These are phyloP conservation scores for Allantophomopsis cytisporea DNA, from an alignment of 2,329 filamentous ascomycete species.

Conservation along the genomic window DNA sequence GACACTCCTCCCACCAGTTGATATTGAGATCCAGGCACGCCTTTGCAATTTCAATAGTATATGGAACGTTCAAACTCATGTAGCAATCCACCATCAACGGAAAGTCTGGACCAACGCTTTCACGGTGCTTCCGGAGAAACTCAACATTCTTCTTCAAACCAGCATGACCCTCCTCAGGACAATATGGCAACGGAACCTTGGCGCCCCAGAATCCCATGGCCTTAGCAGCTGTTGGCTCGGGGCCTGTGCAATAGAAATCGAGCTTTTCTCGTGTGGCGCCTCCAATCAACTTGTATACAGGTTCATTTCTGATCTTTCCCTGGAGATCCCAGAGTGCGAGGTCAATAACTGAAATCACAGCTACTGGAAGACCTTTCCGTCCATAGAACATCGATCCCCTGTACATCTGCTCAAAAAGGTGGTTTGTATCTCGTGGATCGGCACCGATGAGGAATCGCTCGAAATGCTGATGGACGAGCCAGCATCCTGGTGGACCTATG, in stretches of 20 bases:
- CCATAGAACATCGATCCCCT: slow-evolving; percentile 93
- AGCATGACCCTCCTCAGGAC: slow-evolving; percentile 71
- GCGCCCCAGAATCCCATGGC: slow-evolving; percentile 81
- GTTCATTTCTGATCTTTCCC: slow-evolving; percentile 83
- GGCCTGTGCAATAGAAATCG: slow-evolving; percentile 91
- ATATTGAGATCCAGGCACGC: slow-evolving; percentile 73
- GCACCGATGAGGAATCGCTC: slow-evolving; percentile 81
- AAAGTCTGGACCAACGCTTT: slow-evolving; percentile 77
- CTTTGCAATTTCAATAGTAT: slow-evolving; percentile 84
- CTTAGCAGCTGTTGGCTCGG: slow-evolving; percentile 68
- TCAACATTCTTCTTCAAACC: slow-evolving; percentile 83
- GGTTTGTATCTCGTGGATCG: slow-evolving; percentile 82
- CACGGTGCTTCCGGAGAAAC: slow-evolving; percentile 74
- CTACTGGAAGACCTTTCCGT: slow-evolving; percentile 78
- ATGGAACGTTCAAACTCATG: slow-evolving; percentile 87
- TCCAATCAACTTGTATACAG: slow-evolving; percentile 88
- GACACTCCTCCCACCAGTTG: slow-evolving; percentile 95
- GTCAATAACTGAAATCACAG: slow-evolving; percentile 89
- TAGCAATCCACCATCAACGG: slow-evolving; percentile 94
- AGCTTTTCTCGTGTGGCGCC: slow-evolving; percentile 75
- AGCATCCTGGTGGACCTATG: slow-evolving; percentile 73
- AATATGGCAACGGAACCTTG: slow-evolving; percentile 83
- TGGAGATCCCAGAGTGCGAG: slow-evolving; percentile 86
- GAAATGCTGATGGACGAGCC: slow-evolving; percentile 89
- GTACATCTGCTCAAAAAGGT: slow-evolving; percentile 95